phyloP scores from a whole-genome alignment of 495 filamentous ascomycete genomes.

The Neurospora sp. region DNA sequence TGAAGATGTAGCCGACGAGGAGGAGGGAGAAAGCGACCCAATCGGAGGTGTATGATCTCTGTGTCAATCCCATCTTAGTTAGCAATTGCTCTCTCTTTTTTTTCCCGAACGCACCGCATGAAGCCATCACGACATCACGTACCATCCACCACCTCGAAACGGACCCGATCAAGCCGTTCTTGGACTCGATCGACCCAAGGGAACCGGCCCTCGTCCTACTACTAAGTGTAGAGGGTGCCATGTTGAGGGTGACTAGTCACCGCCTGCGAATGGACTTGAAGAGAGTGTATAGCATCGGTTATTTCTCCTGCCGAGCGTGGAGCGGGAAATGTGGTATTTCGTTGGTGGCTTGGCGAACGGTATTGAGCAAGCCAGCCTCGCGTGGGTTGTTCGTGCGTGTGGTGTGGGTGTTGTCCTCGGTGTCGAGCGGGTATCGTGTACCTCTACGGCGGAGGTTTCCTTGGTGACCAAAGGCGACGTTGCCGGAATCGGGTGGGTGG shows the following conservation, averaged over 20 bases:
- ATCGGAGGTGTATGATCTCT: conserved; percentile 67
- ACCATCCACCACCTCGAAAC: conserved; percentile 43
- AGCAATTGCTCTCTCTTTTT: too few relatives aligned
- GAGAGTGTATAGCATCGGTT: conserved; percentile 14
- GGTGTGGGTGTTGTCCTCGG: not conserved
- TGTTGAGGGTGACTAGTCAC: conserved; percentile 26
- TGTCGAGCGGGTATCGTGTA: not conserved
- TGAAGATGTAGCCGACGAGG: conserved; percentile 52
- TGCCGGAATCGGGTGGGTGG: not conserved
- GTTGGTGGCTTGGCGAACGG: not conserved
- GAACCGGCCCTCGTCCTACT: conserved; percentile 11
- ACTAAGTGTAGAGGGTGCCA: conserved; percentile 19
- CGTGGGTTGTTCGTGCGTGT: not conserved
- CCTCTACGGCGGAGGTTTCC: not conserved
- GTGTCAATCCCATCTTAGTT: too few relatives aligned
- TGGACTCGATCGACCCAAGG: not conserved
- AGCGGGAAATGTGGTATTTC: not conserved
- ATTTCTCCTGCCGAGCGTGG: not conserved
- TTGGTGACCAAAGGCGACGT: not conserved
- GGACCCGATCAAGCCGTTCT: conserved; percentile 23
- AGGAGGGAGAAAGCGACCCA: conserved; percentile 71
- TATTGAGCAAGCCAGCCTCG: not conserved
- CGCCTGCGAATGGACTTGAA: conserved; percentile 33
- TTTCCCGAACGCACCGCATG: not conserved
- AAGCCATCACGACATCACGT: conserved; percentile 2